These are phyloP conservation scores for Xylona heveae DNA, from an alignment of 495 filamentous ascomycete species.

Conservation along the genomic window DNA sequence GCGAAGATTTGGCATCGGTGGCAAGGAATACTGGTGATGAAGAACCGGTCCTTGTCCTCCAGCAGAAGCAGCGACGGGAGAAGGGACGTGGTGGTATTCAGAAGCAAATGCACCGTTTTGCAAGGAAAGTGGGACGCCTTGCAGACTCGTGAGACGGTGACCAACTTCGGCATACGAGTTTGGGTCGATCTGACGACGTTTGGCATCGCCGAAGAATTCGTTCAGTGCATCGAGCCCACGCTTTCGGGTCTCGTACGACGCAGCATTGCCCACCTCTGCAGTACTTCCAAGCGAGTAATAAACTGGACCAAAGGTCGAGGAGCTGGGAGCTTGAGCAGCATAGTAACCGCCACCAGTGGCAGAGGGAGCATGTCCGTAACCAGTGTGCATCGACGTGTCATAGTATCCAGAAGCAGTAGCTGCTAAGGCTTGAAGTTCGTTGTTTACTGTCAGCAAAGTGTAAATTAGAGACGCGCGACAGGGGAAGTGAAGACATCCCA, in stretches of 20 bases:
- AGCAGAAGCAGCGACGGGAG: constrained; percentile 24
- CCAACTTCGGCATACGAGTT: constrained; percentile 64
- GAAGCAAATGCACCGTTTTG: constrained; percentile 33
- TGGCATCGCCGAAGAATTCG: constrained; percentile 82
- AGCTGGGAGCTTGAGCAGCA: constrained; percentile 29
- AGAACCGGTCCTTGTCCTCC: constrained; percentile 28
- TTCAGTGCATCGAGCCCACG: constrained; percentile 73
- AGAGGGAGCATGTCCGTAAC: constrained; percentile 10
- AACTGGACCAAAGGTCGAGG: constrained; percentile 40
- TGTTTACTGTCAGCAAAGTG: not conserved
- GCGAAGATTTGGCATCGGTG: constrained; percentile 64
- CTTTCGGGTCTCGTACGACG: constrained; percentile 45
- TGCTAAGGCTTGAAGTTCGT: constrained; percentile 6
- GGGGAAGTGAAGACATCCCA: too few relatives aligned
- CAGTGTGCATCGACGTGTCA: constrained; percentile 7
- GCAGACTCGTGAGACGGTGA: constrained; percentile 53
- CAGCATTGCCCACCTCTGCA: constrained; percentile 7
- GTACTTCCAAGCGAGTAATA: constrained; percentile 43
- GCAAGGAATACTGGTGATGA: constrained; percentile 54
- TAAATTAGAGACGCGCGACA: not conserved
- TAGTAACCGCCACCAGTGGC: constrained; percentile 26
- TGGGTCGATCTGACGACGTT: constrained; percentile 73
- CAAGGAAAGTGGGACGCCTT: constrained; percentile 47
- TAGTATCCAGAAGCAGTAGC: constrained; percentile 19
- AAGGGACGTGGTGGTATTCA: constrained; percentile 37